phyloP scores from a whole-genome alignment of 2,329 filamentous ascomycete species.

The Fusarium sulawesiense region DNA sequence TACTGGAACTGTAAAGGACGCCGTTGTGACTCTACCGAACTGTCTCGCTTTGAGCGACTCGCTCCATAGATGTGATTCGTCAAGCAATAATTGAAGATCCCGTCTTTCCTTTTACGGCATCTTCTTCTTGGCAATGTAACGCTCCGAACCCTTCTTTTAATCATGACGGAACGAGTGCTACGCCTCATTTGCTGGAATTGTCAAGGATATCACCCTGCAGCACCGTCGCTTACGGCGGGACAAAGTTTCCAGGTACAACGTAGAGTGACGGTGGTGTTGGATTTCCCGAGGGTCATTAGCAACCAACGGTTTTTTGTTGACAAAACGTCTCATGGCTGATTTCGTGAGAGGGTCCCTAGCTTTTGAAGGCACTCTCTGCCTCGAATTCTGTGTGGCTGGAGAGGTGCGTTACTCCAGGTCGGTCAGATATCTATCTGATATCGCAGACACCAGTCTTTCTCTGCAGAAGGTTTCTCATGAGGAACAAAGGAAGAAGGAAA shows the following conservation, averaged over 20 bases:
- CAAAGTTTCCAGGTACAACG: conserved; percentile 32
- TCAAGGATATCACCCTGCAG: conserved; percentile 1
- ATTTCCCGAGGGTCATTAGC: conserved; percentile 1
- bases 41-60: conserved; percentile 8
- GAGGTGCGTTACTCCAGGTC: background rate
- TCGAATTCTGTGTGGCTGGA: background rate
- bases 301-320: conserved; percentile 7
- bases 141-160: conserved; percentile 21
- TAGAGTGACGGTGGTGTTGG: conserved; percentile 1
- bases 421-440: background rate
- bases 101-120: conserved; percentile 6
- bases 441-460: background rate
- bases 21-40: conserved; percentile 1
- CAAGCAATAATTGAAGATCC: conserved; percentile 1
- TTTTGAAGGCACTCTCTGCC: background rate
- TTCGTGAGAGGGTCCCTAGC: conserved; percentile 13
- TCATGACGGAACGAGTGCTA: conserved; percentile 39
- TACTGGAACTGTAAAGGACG: background rate
- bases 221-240: conserved; percentile 47
- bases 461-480: background rate
- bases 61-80: conserved; percentile 4
- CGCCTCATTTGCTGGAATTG: conserved; percentile 18
- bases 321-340: conserved; percentile 19
- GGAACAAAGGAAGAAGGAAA: conserved; percentile 3
- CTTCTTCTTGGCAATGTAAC: conserved; percentile 26